These are phyloP conservation scores for Monoraphidium neglectum DNA, from an alignment of 139 green algal genomes.

Conservation along the genomic window DNA sequence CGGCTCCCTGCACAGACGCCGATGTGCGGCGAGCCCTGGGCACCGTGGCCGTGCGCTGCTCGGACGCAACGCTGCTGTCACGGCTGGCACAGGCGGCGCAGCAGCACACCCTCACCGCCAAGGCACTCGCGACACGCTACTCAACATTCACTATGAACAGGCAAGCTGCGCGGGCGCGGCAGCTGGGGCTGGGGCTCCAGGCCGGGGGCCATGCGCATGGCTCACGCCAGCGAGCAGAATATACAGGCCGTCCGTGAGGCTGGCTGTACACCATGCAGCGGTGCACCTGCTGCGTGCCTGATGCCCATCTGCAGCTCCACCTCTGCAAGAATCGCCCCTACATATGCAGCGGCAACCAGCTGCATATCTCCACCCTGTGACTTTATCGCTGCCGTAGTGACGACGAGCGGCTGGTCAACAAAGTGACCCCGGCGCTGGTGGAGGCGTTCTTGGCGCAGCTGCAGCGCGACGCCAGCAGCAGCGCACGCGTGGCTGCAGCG, in stretches of 20 bases:
- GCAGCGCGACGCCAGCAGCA: background rate
- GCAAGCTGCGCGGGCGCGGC: background rate
- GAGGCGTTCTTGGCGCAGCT: background rate
- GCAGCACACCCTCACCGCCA: slow-evolving; percentile 6
- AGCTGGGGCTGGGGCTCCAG: too few species aligned
- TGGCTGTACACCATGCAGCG: too few species aligned
- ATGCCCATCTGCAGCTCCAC: too few species aligned
- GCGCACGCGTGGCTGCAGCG: background rate
- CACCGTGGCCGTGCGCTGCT: slow-evolving; percentile 10
- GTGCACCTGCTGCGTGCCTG: too few species aligned
- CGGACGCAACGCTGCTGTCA: slow-evolving; percentile 4
- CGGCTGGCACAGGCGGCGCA: slow-evolving; percentile 14
- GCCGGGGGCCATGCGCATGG: too few species aligned
- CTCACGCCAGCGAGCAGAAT: too few species aligned
- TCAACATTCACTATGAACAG: slow-evolving; percentile 11
- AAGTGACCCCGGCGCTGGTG: background rate
- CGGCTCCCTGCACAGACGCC: background rate
- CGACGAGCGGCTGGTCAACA: background rate
- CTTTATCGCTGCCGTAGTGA: background rate
- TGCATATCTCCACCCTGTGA: background rate
- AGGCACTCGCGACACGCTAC: slow-evolving; percentile 6
- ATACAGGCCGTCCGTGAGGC: too few species aligned
- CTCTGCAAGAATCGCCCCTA: too few species aligned
- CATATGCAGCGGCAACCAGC: too few species aligned
- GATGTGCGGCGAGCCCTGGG: slow-evolving; percentile 8